Conservation (phyloP, 495 filamentous ascomycete genomes). For the Tuber calosporum region DNA sequence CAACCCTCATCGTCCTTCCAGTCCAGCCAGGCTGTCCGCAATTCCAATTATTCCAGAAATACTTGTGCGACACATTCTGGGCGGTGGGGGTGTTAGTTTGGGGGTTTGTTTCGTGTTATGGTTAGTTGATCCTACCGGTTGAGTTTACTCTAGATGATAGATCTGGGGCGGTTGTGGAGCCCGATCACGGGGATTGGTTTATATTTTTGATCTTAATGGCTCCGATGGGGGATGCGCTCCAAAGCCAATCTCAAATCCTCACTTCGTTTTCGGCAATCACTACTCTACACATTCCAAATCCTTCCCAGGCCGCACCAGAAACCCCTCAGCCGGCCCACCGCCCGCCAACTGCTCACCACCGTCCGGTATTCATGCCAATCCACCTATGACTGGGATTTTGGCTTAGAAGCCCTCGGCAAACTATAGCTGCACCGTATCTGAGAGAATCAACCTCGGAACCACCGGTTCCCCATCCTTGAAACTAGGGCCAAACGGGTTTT, state of each 20-base stretch:
- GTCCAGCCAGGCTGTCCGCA: too few relatives aligned
- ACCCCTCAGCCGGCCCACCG: not conserved
- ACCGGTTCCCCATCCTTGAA: not conserved
- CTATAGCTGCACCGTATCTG: not conserved
- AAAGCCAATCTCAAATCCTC: not conserved
- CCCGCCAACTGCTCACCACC: not conserved
- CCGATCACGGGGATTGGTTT: not conserved
- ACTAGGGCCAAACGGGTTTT: not conserved
- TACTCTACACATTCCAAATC: not conserved
- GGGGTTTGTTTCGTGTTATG: not conserved
- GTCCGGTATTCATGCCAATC: not conserved
- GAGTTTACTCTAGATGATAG: not conserved
- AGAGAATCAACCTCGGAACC: not conserved
- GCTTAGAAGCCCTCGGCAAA: not conserved
- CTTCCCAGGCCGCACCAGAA: not conserved
- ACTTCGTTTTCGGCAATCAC: not conserved
- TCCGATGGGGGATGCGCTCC: not conserved
- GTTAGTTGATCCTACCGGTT: not conserved
- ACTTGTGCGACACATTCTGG: too few relatives aligned
- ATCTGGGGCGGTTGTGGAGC: not conserved
- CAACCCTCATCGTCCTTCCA: too few relatives aligned
- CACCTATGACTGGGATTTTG: not conserved
- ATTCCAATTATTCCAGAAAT: too few relatives aligned
- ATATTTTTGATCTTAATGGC: not conserved
- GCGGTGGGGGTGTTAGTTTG: not conserved